Percentiles rank a stretch among this genome's conserved stretches.
These are phyloP conservation scores for Prunus dulcis DNA, from an alignment of 306 rosid species.

Conservation along the genomic window DNA sequence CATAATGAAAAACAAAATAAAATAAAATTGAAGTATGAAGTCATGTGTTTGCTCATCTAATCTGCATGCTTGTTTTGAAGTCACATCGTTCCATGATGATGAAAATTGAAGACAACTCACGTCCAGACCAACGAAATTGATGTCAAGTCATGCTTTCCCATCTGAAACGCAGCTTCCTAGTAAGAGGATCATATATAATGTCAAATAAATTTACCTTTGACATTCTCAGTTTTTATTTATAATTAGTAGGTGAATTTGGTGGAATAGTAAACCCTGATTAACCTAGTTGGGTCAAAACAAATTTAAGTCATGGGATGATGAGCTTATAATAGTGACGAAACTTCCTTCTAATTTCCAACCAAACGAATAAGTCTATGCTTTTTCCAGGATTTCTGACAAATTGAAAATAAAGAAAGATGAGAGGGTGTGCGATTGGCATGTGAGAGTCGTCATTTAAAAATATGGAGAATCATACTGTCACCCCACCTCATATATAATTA, in stretches of 20 bases:
- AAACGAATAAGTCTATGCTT: conserved; percentile 16
- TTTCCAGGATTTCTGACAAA: conserved; percentile 36
- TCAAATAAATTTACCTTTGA: conserved; percentile 25
- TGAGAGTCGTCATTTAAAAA: conserved; percentile 25
- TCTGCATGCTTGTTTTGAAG: conserved; percentile 16
- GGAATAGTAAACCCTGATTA: background rate
- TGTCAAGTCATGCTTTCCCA: background rate
- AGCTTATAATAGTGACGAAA: conserved; percentile 28
- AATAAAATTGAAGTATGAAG: background rate
- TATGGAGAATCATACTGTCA: conserved; percentile 35
- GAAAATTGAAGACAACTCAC: conserved; percentile 25
- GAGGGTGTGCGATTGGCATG: conserved; percentile 43
- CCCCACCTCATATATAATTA: conserved; percentile 32
- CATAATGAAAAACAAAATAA: background rate
- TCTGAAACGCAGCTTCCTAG: conserved; percentile 15
- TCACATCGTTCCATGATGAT: conserved; percentile 7
- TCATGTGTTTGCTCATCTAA: background rate
- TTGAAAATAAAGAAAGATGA: conserved; percentile 25
- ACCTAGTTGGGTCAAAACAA: too few relatives aligned
- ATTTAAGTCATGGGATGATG: too few relatives aligned
- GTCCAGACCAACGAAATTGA: conserved; percentile 8
- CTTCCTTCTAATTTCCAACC: conserved; percentile 46
- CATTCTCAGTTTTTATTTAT: background rate
- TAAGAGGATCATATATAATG: background rate
- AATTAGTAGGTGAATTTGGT: background rate